Evolutionary conservation across 2,329 filamentous ascomycete species (phyloP), one percentile per base, ranked within the genome.

Genomic region (Penicillium crustosum): DNA sequence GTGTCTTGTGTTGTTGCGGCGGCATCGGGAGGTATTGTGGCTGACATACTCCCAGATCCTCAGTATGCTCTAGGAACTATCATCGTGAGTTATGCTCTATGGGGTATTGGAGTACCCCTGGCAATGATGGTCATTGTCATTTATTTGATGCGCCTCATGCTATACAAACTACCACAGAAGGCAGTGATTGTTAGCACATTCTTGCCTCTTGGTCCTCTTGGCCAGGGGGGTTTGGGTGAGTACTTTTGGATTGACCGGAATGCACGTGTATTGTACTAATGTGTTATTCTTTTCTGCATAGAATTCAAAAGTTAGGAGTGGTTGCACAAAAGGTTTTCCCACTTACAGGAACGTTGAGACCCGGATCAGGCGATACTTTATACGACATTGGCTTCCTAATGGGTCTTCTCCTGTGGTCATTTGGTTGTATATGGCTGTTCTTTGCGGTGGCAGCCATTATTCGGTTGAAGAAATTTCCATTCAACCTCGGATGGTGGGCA

Each of bases 401-500:
- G 17, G 42, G 9, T 45, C 42, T 45, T 19, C 42, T 45, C 10
- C 12, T 45, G 17, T 45, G 42, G 42, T 29, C 42, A 29, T 45
- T 45, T 29, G 42, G 42, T 6, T 45, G 25, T 29, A 6, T 45
- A 29, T 45, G 25, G 25, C 17, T 45, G 17, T 45, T 29, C 25
- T 45, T 45, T 29, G 42, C 42, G 27, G 25, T 45, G 10, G 42
- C 25, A 19, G 25, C 42, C 10, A 29, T 45, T 29, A 29, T 45
- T 29, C 42, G 42, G 9, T 19, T 6, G 25, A 45, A 12, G 10
- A 29, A 29, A 45, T 19, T 45, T 45, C 42, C 42, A 45, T 45
- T 45, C 42, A 45, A 51, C 21, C 29, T 51, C 27, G 49, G 49
- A 33, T 51, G 49, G 49, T 51, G 49, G 49, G 38, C 25, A 17